Evolutionary conservation across 805 yeast species (phyloP).

Genomic region (Yamadazyma ubonensis): DNA sequence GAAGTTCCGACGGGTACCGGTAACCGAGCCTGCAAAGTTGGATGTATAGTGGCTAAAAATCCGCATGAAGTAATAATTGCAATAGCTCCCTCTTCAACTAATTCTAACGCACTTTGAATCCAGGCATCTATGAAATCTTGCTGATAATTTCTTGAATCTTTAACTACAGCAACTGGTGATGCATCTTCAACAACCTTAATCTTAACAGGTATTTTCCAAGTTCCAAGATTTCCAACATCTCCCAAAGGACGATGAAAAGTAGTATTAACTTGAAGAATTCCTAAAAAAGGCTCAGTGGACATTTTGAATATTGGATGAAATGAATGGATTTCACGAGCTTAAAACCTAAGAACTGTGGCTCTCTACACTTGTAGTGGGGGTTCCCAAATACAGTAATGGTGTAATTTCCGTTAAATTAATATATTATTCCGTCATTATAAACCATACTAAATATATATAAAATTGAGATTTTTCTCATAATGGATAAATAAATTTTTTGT

Average conservation of each 20-base stretch:
- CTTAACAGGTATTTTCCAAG: conserved; percentile 13
- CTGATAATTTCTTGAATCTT: conserved; percentile 15
- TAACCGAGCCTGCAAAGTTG: conserved; percentile 19
- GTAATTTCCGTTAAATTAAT: background rate
- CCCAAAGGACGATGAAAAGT: conserved; percentile 15
- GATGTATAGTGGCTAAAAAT: conserved; percentile 30
- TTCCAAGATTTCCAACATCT: conserved; percentile 11
- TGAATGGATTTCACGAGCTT: background rate
- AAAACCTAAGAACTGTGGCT: background rate
- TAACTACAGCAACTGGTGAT: conserved; percentile 8
- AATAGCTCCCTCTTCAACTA: conserved; percentile 29
- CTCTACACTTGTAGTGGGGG: background rate
- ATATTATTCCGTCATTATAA: too few species aligned
- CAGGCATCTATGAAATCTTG: conserved; percentile 25
- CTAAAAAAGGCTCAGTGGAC: conserved; percentile 7
- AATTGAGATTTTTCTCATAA: conserved; percentile 19
- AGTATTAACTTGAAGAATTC: conserved; percentile 9
- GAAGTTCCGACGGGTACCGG: conserved; percentile 33
- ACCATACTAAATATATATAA: too few species aligned
- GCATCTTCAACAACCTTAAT: conserved; percentile 8
- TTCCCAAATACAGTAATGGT: background rate
- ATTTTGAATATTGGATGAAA: too few species aligned
- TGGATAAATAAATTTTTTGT: conserved; percentile 52
- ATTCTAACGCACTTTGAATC: conserved; percentile 23
- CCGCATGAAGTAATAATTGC: conserved; percentile 37